Conservation (phyloP, 176 grass and related monocot species). For the Chloris gayana region DNA sequence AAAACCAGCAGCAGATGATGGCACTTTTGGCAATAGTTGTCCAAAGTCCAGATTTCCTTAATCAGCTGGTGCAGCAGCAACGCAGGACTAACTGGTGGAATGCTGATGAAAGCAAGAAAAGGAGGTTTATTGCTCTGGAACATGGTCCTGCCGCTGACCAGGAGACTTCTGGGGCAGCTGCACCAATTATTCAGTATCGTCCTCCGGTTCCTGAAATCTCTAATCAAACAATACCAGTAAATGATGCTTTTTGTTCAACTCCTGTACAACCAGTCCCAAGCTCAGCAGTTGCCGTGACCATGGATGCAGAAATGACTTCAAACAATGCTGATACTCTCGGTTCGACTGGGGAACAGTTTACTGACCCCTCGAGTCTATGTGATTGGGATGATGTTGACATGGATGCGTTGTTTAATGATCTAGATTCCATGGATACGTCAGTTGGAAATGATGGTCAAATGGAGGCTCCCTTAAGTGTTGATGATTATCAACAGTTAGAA, state of each 20-base stretch:
- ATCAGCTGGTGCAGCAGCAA: conserved; percentile 63
- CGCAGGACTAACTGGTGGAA: conserved; percentile 50
- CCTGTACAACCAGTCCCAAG: conserved; percentile 31
- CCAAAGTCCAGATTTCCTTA: conserved; percentile 63
- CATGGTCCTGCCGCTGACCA: conserved; percentile 48
- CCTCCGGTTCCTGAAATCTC: conserved; percentile 42
- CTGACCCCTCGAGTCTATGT: conserved; percentile 19
- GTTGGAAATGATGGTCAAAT: conserved; percentile 13
- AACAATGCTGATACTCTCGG: conserved; percentile 15
- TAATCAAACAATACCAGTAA: conserved; percentile 31
- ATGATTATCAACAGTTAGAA: conserved; percentile 46
- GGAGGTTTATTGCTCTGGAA: conserved; percentile 55
- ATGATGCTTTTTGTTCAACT: conserved; percentile 22
- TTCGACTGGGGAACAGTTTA: conserved; percentile 35
- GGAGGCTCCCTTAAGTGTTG: conserved; percentile 35
- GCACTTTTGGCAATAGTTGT: conserved; percentile 72
- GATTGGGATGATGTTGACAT: conserved; percentile 39
- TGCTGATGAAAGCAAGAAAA: conserved; percentile 60
- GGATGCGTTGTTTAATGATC: not conserved
- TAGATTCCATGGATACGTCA: conserved; percentile 25
- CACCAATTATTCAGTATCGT: conserved; percentile 50
- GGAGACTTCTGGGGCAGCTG: conserved; percentile 24
- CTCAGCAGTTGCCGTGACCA: conserved; percentile 29
- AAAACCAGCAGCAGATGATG: conserved; percentile 78
- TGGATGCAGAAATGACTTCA: conserved; percentile 39